phyloP scores from a whole-genome alignment of 331 rosid genomes.

The Rosa hybrid region DNA sequence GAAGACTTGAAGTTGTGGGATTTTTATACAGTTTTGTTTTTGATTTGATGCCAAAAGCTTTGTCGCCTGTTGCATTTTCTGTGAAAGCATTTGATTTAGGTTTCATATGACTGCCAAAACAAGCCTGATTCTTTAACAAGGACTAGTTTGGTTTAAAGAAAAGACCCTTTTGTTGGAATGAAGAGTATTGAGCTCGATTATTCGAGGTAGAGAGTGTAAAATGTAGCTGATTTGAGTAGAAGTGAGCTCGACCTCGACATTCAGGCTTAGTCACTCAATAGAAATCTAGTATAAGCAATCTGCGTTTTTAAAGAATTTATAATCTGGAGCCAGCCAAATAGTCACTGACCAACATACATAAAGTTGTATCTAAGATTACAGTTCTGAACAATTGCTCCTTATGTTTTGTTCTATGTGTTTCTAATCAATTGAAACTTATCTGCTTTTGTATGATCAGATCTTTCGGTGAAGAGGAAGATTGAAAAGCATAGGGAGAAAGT shows the following conservation, averaged over 20 bases:
- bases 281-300: too few species aligned
- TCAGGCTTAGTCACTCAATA: background rate
- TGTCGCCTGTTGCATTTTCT: background rate
- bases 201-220: background rate
- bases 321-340: background rate
- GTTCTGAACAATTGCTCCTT: too few species aligned
- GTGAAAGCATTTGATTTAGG: background rate
- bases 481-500: conserved; percentile 79
- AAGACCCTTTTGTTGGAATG: background rate
- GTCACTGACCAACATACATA: background rate
- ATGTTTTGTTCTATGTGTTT: too few species aligned
- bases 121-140: background rate
- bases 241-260: background rate
- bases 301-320: background rate
- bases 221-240: background rate
- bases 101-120: background rate
- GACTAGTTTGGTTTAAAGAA: background rate
- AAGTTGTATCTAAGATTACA: background rate
- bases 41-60: background rate
- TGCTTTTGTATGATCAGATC: conserved; percentile 46
- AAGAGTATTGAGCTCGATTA: background rate
- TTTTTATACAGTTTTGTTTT: background rate
- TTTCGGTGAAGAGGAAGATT: conserved; percentile 78
- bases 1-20: background rate
- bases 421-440: background rate